phyloP scores from a whole-genome alignment of 164 flowering plant genomes.

The Chimonanthus praecox region DNA sequence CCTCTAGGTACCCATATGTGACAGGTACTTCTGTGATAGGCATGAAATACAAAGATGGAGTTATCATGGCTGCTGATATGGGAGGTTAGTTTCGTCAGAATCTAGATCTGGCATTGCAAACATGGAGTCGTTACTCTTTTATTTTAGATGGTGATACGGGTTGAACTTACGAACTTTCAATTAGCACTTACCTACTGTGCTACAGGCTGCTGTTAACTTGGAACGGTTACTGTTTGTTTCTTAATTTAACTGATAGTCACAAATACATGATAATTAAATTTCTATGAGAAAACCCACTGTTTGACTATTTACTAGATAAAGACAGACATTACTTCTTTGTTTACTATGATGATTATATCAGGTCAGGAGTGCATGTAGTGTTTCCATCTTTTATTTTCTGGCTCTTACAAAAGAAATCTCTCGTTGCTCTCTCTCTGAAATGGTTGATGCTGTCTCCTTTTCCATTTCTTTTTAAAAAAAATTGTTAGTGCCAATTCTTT shows the following conservation, averaged over 20 bases:
- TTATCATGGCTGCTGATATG: slow-evolving; percentile 93
- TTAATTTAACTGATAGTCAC: neutral
- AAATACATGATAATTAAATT: neutral
- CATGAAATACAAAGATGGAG: slow-evolving; percentile 86
- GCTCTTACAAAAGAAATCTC: too few relatives aligned
- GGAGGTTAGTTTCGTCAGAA: slow-evolving; percentile 57
- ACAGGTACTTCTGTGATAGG: slow-evolving; percentile 92
- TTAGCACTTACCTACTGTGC: too few relatives aligned
- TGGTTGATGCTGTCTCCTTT: too few relatives aligned
- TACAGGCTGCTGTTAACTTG: neutral
- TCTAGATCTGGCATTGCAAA: neutral
- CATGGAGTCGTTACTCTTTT: neutral
- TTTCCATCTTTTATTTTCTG: too few relatives aligned
- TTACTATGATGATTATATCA: too few relatives aligned
- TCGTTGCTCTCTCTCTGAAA: too few relatives aligned
- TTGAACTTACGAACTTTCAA: neutral
- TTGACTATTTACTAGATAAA: neutral
- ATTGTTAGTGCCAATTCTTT: too few relatives aligned
- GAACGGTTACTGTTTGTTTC: neutral
- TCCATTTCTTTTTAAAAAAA: too few relatives aligned
- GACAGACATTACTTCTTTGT: neutral
- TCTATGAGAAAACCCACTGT: neutral
- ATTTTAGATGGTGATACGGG: neutral
- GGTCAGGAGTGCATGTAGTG: too few relatives aligned
- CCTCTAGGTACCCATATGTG: slow-evolving; percentile 69